phyloP scores from a whole-genome alignment of 768 basidiomycete species.

The Tubosaeta sp. region DNA sequence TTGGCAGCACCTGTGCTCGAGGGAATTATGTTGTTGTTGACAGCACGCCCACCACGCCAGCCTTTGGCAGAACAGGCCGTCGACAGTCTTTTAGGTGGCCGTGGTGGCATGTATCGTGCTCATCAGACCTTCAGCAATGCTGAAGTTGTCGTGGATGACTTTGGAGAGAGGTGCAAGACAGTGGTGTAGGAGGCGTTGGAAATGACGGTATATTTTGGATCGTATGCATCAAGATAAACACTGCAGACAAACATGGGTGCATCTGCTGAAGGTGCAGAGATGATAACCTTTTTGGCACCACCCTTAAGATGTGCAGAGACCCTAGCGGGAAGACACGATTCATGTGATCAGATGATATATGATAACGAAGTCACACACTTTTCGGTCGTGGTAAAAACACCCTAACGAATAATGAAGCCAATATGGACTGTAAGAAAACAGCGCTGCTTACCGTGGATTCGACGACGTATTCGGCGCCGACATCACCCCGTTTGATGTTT shows the following conservation, averaged over 20 bases:
- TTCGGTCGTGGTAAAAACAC: conserved; percentile 96
- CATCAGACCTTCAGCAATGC: conserved; percentile 97
- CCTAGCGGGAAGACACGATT: conserved; percentile 34
- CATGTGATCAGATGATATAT: conserved; percentile 1
- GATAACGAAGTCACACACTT: conserved; percentile 46
- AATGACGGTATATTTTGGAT: conserved; percentile 86
- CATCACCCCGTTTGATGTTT: conserved; percentile 75
- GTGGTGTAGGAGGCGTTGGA: conserved; percentile 99
- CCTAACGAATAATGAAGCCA: conserved; percentile 36
- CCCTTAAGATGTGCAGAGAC: conserved; percentile 93
- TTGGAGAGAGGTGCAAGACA: conserved; percentile 99
- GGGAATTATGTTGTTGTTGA: conserved; percentile 98
- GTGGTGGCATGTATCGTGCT: conserved; percentile 97
- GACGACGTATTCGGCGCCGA: conserved; percentile 89
- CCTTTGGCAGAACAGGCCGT: conserved; percentile 92
- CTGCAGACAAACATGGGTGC: conserved; percentile 93
- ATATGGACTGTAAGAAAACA: not conserved
- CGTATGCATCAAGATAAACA: conserved; percentile 93
- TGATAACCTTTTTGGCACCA: conserved; percentile 99
- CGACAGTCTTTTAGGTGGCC: conserved; percentile 93
- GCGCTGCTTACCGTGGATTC: conserved; percentile 77
- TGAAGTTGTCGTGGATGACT: conserved; percentile 95
- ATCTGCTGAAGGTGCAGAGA: conserved; percentile 97
- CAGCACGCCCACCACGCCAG: conserved; percentile 96
- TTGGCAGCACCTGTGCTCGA: conserved; percentile 99